Base-by-base conservation (phyloP, 176 grass and related monocot species). In the Carex littledalei region DNA sequence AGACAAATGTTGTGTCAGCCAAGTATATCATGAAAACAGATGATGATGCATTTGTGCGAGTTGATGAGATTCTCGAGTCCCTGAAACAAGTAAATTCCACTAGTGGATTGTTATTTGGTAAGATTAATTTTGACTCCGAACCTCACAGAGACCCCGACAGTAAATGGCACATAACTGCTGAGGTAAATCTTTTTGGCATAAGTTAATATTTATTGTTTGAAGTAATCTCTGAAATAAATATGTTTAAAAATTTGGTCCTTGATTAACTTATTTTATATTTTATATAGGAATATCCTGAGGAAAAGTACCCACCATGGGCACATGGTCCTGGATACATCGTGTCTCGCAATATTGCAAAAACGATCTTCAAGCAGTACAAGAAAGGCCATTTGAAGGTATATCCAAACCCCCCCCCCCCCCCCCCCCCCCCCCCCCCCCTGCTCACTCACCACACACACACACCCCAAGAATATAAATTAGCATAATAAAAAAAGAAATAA, bases 1-100 rank as follows among this genome's bases (percentile, higher is more conserved):
- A 96, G 97, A 96, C 93, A 80, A 88, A 99, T 84, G 90, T 87
- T 63, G 66, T 91, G 69, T 92, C 91, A 41, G 91, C 91, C 63
- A 96, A 96, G 79, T 96, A 96, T 88, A 91, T 96, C 68, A 96
- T 99, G 97, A 99, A 99, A 90, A 99, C 97, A 65, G 97, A 99
- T 71, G 97, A 99, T 78, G 97, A 99, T 86, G 97, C 97, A 88
- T 99, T 99, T 90, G 97, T 99, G 78, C 90, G 97, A 81, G 81
- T 99, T 13, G 97, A 99, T 78, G 97, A 95, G 86, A 86, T 99
- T 82, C 90, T 99, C 68, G 84, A 80, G 62, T 92, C 91, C 80
- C 63, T 99, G 61, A 62, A 91, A 34, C 76, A 39, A 70, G 62
- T 81, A 85, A 99, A 96, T 88, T 72, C 90, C 71, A 92, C 78